A percentile compares a stretch with the other conserved stretches of the same genome.
Conservation (phyloP, 1,139 yeast genomes). For the Candida anutae region DNA sequence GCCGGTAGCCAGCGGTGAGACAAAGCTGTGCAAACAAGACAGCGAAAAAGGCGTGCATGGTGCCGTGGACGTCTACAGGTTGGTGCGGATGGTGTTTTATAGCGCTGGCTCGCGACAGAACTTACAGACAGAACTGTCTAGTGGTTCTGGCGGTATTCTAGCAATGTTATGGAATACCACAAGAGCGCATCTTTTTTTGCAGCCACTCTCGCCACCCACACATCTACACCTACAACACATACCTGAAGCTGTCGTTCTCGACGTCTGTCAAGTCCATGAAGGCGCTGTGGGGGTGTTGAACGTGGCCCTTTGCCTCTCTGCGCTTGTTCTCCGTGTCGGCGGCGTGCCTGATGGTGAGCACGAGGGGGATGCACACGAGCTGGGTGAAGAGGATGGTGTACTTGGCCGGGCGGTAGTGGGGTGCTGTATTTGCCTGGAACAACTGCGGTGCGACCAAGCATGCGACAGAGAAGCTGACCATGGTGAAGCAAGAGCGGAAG, state of each 20-base stretch:
- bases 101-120: no score
- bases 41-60: no score
- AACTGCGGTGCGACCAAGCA: conserved; percentile 34
- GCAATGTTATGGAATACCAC: no score
- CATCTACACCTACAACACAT: conserved; percentile 4
- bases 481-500: conserved; percentile 10
- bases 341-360: conserved; percentile 17
- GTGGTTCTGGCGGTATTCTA: no score
- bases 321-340: conserved; percentile 18
- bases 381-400: conserved; percentile 25
- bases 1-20: no score
- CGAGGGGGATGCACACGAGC: conserved; percentile 23
- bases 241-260: conserved; percentile 13
- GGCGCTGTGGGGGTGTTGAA: background rate
- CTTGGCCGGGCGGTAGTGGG: conserved; percentile 30
- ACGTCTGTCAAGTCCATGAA: conserved; percentile 17
- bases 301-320: conserved; percentile 10
- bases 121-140: no score
- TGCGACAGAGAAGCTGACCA: conserved; percentile 30
- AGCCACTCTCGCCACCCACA: no score
- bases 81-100: no score
- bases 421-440: conserved; percentile 20
- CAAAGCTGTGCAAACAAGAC: no score
- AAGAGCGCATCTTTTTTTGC: no score
- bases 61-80: no score